phyloP scores from a whole-genome alignment of 169 alveolate species.

The Babesia microti region DNA sequence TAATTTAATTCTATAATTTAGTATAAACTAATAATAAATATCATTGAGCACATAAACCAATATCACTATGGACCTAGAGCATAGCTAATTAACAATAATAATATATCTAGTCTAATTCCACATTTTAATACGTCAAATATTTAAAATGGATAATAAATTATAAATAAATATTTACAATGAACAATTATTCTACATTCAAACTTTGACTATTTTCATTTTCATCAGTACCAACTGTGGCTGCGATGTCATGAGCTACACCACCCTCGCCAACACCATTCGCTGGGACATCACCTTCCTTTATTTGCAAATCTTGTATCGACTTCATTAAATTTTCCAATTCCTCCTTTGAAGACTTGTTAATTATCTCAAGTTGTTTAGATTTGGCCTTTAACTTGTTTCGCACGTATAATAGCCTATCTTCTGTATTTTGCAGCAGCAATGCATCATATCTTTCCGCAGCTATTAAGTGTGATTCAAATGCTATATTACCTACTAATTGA shows the following conservation, averaged over 20 bases:
- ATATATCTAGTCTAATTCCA: too few species aligned
- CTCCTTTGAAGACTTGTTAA: constrained; percentile 64
- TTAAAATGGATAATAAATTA: neutral
- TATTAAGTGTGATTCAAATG: constrained; percentile 60
- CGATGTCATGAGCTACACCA: neutral
- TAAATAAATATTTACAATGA: neutral
- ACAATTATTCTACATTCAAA: neutral
- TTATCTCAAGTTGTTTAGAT: constrained; percentile 53
- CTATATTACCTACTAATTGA: constrained; percentile 62
- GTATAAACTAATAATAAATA: too few species aligned
- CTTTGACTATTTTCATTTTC: neutral
- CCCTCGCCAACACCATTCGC: neutral
- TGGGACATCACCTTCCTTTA: constrained; percentile 12
- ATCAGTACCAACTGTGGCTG: neutral
- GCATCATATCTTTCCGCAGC: constrained; percentile 65
- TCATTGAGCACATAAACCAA: too few species aligned
- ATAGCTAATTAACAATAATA: too few species aligned
- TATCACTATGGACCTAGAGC: too few species aligned
- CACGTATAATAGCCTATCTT: constrained; percentile 54
- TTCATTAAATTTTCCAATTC: constrained; percentile 49
- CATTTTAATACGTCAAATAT: neutral
- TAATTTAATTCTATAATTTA: too few species aligned
- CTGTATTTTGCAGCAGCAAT: constrained; percentile 52
- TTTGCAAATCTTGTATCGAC: constrained; percentile 44
- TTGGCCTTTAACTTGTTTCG: constrained; percentile 53